Evolutionary conservation across 257 asterid species (phyloP).

Genomic region (Thymus mandschuricus): DNA sequence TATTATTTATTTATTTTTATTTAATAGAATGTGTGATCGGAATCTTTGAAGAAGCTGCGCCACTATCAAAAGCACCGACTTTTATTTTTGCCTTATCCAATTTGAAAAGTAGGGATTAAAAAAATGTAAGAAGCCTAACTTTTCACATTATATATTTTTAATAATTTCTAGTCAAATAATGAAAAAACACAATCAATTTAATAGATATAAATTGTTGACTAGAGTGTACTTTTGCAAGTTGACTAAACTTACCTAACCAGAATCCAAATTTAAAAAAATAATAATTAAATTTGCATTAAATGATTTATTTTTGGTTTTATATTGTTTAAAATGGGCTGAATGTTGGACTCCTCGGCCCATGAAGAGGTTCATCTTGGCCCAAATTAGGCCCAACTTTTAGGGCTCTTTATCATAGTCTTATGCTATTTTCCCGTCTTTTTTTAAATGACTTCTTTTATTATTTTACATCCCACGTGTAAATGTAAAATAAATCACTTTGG

Average conservation of each 20-base stretch:
- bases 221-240: not conserved
- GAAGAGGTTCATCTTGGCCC: too few relatives aligned
- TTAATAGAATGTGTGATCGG: not conserved
- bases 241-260: constrained; percentile 7
- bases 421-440: too few relatives aligned
- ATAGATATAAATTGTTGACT: not conserved
- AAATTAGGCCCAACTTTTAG: too few relatives aligned
- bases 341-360: too few relatives aligned
- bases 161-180: not conserved
- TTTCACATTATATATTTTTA: constrained; percentile 10
- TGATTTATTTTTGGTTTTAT: too few relatives aligned
- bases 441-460: too few relatives aligned
- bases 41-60: constrained; percentile 16
- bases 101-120: not conserved
- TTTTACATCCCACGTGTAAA: too few relatives aligned
- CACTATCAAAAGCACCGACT: constrained; percentile 12
- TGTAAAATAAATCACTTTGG: too few relatives aligned
- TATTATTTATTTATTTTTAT: too few relatives aligned
- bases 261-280: not conserved
- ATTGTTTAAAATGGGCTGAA: too few relatives aligned
- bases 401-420: too few relatives aligned
- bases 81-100: not conserved
- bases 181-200: not conserved
- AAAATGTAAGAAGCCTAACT: not conserved
- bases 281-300: not conserved